Conservation (phyloP, 306 rosid species). For the Malus orientalis region DNA sequence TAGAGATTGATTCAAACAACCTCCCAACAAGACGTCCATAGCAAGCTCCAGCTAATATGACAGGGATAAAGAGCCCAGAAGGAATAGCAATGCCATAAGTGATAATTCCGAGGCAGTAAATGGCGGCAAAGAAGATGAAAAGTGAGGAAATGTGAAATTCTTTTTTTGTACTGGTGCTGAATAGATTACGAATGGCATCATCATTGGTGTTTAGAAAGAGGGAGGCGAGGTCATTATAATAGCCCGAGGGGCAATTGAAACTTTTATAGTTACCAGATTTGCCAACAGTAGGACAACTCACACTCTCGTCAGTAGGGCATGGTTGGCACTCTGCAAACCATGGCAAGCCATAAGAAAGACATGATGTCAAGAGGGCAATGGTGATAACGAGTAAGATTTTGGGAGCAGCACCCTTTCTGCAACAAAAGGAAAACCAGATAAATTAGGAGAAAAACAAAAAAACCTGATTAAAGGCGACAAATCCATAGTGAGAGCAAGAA, state of each 20-base stretch:
- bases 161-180: slow-evolving; percentile 40
- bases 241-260: slow-evolving; percentile 64
- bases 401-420: slow-evolving; percentile 63
- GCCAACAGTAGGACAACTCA: slow-evolving; percentile 50
- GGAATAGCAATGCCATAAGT: slow-evolving; percentile 89
- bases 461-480: background rate
- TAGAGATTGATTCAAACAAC: slow-evolving; percentile 40
- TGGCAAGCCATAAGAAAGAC: slow-evolving; percentile 59
- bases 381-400: slow-evolving; percentile 53
- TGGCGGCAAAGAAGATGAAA: slow-evolving; percentile 47
- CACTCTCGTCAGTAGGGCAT: slow-evolving; percentile 41
- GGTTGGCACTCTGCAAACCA: slow-evolving; percentile 61
- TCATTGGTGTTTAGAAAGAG: slow-evolving; percentile 73
- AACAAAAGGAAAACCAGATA: slow-evolving; percentile 11
- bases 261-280: slow-evolving; percentile 57
- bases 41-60: slow-evolving; percentile 75
- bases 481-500: background rate
- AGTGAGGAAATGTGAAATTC: slow-evolving; percentile 59
- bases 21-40: slow-evolving; percentile 74
- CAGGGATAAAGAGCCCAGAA: slow-evolving; percentile 86
- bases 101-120: slow-evolving; percentile 56
- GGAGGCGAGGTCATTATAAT: slow-evolving; percentile 86
- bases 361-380: slow-evolving; percentile 58
- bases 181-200: slow-evolving; percentile 70
- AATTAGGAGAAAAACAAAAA: background rate